These are phyloP conservation scores for Areca catechu DNA, from an alignment of 176 grass and related monocot species.

Conservation along the genomic window DNA sequence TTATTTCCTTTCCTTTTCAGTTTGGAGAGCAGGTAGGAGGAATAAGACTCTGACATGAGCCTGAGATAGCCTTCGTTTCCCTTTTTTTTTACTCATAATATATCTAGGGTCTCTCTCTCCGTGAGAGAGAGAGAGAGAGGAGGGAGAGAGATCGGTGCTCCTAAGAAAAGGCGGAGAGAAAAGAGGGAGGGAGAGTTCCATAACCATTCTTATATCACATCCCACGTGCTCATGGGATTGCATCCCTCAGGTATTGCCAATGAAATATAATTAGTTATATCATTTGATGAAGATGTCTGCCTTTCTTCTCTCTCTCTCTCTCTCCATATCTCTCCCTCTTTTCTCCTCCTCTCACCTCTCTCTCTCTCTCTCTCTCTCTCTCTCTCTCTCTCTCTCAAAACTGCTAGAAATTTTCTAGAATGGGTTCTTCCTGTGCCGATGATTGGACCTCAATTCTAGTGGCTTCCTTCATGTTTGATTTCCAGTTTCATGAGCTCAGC, in stretches of 20 bases:
- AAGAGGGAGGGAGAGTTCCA: not conserved
- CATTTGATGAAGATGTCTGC: slow-evolving; percentile 91
- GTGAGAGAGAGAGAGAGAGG: slow-evolving; percentile 18
- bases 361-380: not conserved
- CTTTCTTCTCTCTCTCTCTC: slow-evolving; percentile 36
- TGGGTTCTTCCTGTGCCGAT: too few species aligned
- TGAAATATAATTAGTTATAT: slow-evolving; percentile 66
- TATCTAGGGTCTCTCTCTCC: slow-evolving; percentile 2
- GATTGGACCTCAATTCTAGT: too few species aligned
- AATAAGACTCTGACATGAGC: slow-evolving; percentile 64
- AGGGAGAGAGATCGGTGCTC: slow-evolving; percentile 8
- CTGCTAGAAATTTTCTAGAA: not conserved
- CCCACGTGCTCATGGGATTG: slow-evolving; percentile 9
- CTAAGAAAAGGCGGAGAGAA: slow-evolving; percentile 1
- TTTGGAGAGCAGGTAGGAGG: slow-evolving; percentile 51
- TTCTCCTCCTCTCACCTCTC: slow-evolving; percentile 18
- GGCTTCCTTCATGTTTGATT: too few species aligned
- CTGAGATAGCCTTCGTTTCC: slow-evolving; percentile 18
- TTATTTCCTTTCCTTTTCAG: slow-evolving; percentile 70
- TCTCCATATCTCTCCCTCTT: slow-evolving; percentile 16
- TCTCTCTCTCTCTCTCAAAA: not conserved
- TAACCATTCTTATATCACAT: slow-evolving; percentile 14
- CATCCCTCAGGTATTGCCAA: slow-evolving; percentile 12
- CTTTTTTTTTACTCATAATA: not conserved
- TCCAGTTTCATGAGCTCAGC: too few species aligned